Percentiles rank a stretch among this genome's conserved stretches.
These are phyloP conservation scores for Cadophora sp. DNA, from an alignment of 2,329 filamentous ascomycete species.

Conservation along the genomic window DNA sequence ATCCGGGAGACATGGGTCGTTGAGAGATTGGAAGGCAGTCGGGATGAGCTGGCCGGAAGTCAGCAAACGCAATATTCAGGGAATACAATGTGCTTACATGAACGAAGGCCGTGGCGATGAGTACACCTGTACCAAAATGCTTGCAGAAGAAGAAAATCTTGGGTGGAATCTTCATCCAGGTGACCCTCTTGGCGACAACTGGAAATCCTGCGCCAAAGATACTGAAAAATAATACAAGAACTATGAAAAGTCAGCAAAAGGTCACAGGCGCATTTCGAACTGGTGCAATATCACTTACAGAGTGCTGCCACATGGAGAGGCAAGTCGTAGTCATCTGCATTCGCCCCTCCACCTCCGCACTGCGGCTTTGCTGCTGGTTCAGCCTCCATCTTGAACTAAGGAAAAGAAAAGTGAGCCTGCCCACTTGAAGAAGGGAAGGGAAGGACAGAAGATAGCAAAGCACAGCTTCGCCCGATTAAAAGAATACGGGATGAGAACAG, in stretches of 20 bases:
- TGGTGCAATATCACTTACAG: constrained; percentile 18
- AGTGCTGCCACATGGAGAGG: constrained; percentile 71
- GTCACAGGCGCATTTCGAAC: background rate
- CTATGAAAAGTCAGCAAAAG: constrained; percentile 15
- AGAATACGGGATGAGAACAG: constrained; percentile 2
- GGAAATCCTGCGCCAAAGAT: constrained; percentile 63
- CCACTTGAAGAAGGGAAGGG: constrained; percentile 1
- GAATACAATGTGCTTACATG: constrained; percentile 50
- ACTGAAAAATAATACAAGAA: constrained; percentile 17
- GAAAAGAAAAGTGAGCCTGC: constrained; percentile 1
- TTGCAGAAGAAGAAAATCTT: constrained; percentile 70
- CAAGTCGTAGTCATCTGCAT: constrained; percentile 63
- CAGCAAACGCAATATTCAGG: constrained; percentile 21
- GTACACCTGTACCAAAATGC: constrained; percentile 80
- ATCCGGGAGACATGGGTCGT: constrained; percentile 63
- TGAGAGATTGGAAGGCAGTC: constrained; percentile 71
- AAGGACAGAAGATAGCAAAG: constrained; percentile 5
- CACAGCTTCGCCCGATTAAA: constrained; percentile 14
- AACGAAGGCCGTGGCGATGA: constrained; percentile 83
- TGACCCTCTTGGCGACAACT: constrained; percentile 62
- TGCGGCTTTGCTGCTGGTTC: constrained; percentile 22
- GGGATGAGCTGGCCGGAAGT: constrained; percentile 57
- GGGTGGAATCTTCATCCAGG: constrained; percentile 53
- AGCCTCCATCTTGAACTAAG: background rate
- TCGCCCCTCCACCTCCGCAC: constrained; percentile 27